Conservation (phyloP, 2,329 filamentous ascomycete species). For the Dendrostoma leiphaemia region DNA sequence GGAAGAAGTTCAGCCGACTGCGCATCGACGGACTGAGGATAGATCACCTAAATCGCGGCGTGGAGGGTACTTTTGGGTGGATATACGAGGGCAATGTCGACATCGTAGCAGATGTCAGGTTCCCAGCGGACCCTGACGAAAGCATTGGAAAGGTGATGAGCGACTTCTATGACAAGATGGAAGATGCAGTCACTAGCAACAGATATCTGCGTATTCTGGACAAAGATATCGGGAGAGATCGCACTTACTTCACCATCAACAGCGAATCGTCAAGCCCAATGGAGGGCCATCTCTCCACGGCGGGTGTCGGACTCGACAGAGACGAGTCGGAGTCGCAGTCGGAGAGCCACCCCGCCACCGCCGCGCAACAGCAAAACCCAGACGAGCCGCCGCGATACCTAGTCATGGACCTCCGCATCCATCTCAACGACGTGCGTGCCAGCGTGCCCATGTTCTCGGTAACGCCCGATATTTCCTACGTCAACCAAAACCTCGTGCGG, state of each 20-base stretch:
- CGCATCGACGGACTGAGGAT: conserved; percentile 93
- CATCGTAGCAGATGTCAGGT: conserved; percentile 93
- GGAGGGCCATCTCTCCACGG: conserved; percentile 10
- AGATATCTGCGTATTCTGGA: conserved; percentile 61
- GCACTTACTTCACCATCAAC: conserved; percentile 21
- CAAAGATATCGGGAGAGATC: conserved; percentile 33
- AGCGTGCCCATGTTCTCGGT: conserved; percentile 78
- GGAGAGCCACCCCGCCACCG: conserved; percentile 7
- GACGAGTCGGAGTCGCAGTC: background rate
- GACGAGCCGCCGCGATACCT: conserved; percentile 73
- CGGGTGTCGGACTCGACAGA: conserved; percentile 5
- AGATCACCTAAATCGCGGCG: conserved; percentile 90
- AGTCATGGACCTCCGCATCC: conserved; percentile 91
- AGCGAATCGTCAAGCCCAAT: conserved; percentile 12
- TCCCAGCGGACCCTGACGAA: conserved; percentile 83
- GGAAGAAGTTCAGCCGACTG: conserved; percentile 94
- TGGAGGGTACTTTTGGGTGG: conserved; percentile 94
- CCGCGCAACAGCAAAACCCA: conserved; percentile 11
- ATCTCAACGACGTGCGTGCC: conserved; percentile 92
- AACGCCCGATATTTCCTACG: conserved; percentile 85
- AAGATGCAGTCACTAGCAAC: conserved; percentile 84
- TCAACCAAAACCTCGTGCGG: conserved; percentile 91
- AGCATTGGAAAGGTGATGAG: conserved; percentile 91
- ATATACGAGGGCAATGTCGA: conserved; percentile 97
- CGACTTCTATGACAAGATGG: conserved; percentile 95